Evolutionary conservation across 2,329 filamentous ascomycete species (phyloP), one percentile per base, ranked within the genome.

Genomic region (Aspergillus udagawae): DNA sequence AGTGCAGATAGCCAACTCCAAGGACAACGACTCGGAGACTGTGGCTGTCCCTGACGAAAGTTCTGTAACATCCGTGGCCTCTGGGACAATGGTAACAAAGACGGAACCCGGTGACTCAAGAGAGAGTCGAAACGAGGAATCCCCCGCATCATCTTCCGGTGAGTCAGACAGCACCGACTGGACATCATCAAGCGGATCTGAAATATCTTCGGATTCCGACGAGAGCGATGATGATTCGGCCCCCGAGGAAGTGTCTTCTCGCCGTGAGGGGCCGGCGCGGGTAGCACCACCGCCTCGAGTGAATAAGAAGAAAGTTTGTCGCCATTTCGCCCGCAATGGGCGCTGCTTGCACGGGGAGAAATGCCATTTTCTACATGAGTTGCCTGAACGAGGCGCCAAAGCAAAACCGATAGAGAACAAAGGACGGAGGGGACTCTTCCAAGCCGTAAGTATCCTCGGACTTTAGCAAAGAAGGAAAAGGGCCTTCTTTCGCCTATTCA

Each of bases 311-410:
- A 63, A 59, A 17, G 47, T 68, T 4, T 80, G 78, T 62, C 73
- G 68, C 20, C 70, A 76, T 44, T 79, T 79, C 63, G 64, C 70
- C 9, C 73, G 72, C 23, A 73, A 58, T 17, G 77, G 77, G 8
- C 71, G 70, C 21, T 80, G 78, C 62, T 70, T 68, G 51, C 74
- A 70, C 42, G 78, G 78, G 2, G 67, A 72, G 20, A 67, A 66
- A 38, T 80, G 78, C 62, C 73, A 68, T 49, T 80, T 74, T 53
- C 65, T 67, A 8, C 78, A 80, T 54, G 75, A 79, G 28, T 58
- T 59, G 44, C 53, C 70, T 3, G 69, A 73, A 52, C 63, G 64
- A 55, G 63, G 52, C 38, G 56, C 56, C 17, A 72, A 73, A 59
- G 14, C 62, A n/a, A 70, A 69, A 57, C 56, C 60, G 8, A 55